Percentiles rank a stretch among this genome's conserved stretches.
These are phyloP conservation scores for Xerocomellus dryophilus DNA, from an alignment of 768 basidiomycete species.

Conservation along the genomic window DNA sequence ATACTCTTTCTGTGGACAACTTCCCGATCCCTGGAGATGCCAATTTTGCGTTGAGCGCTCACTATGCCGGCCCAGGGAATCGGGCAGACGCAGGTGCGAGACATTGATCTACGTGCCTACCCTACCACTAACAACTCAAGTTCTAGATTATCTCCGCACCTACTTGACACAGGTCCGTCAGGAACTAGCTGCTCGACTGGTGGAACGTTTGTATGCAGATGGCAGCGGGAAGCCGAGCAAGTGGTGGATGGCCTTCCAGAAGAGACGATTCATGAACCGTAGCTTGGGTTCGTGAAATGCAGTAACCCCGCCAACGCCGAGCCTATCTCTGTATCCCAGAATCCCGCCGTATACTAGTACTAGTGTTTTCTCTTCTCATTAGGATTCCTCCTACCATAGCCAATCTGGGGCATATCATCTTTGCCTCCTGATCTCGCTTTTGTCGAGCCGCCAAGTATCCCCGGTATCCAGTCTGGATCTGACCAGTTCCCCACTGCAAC, in stretches of 20 bases:
- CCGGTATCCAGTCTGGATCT: conserved; percentile 94
- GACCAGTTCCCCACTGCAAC: conserved; percentile 76
- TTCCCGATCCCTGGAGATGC: conserved; percentile 96
- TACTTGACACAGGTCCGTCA: conserved; percentile 93
- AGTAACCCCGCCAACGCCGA: neutral
- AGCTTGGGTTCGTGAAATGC: conserved; percentile 62
- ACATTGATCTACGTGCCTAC: neutral
- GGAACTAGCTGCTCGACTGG: conserved; percentile 82
- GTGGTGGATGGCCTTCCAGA: conserved; percentile 99
- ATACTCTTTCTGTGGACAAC: conserved; percentile 89
- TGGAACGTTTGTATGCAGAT: conserved; percentile 88
- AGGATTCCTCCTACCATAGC: conserved; percentile 85
- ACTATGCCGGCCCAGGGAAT: conserved; percentile 79
- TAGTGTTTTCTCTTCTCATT: conserved; percentile 67
- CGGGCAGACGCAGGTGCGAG: conserved; percentile 76
- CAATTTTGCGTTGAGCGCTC: conserved; percentile 87
- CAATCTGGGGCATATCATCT: conserved; percentile 78
- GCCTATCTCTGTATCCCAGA: conserved; percentile 14
- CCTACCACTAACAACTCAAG: conserved; percentile 8
- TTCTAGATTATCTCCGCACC: conserved; percentile 82
- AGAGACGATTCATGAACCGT: conserved; percentile 93
- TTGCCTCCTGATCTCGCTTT: conserved; percentile 61
- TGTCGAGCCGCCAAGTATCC: conserved; percentile 67
- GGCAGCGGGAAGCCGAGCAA: conserved; percentile 95
- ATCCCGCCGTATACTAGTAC: conserved; percentile 15